A percentile compares a stretch with the other conserved stretches of the same genome.
Conservation (phyloP, 441 rosid species). For the Theobroma grandiflorum region DNA sequence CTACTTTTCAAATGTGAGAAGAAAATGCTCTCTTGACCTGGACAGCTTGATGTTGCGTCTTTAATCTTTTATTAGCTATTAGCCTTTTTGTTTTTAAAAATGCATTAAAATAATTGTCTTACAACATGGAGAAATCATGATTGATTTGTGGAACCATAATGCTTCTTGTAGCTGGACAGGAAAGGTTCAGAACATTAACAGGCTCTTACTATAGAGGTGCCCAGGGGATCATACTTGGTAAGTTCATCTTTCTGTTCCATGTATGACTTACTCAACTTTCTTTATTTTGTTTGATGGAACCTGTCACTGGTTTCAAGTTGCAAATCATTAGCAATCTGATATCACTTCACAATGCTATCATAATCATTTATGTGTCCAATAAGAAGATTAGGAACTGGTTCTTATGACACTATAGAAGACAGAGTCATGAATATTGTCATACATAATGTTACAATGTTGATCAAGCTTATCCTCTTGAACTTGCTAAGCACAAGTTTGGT, state of each 20-base stretch:
- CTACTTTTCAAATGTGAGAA: not conserved
- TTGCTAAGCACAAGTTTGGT: not conserved
- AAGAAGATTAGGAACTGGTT: not conserved
- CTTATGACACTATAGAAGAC: not conserved
- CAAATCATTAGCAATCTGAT: not conserved
- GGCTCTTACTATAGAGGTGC: conserved; percentile 94
- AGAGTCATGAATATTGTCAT: not conserved
- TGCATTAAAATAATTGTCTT: not conserved
- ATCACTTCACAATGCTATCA: not conserved
- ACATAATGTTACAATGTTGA: not conserved
- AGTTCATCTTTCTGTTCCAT: conserved; percentile 27
- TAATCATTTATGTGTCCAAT: not conserved
- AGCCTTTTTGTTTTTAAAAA: not conserved
- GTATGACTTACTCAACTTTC: not conserved
- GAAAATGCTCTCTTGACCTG: conserved; percentile 6
- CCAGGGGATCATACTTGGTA: conserved; percentile 93
- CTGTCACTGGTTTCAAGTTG: conserved; percentile 1
- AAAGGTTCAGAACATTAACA: conserved; percentile 87
- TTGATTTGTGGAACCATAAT: conserved; percentile 27
- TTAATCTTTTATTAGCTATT: not conserved
- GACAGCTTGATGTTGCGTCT: conserved; percentile 14
- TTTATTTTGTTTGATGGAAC: conserved; percentile 17
- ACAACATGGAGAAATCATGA: not conserved
- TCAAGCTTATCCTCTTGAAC: not conserved
- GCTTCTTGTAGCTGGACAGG: conserved; percentile 89